Base-by-base conservation (phyloP, 345 rosid genomes). In the Arabis hirsuta region DNA sequence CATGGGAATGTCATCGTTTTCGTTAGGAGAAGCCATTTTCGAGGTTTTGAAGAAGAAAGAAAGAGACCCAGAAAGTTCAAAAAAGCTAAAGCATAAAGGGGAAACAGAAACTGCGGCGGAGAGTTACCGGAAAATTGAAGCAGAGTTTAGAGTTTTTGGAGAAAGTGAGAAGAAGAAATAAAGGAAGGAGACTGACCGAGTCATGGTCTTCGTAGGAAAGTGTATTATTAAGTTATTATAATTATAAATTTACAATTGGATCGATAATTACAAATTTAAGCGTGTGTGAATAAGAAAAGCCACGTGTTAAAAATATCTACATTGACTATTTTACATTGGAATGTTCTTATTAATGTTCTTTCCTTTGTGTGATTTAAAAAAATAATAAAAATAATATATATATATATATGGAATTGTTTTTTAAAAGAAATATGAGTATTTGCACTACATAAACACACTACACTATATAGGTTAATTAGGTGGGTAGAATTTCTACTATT, bases 1-100 rank as follows among this genome's bases (percentile, higher is more conserved):
- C 90, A 87, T 85, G 3, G 97, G 94, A 13, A 81, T 51, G 54
- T 85, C 88, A 77, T 89, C 92, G 69, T 79, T 90, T 11, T 89
- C 87, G 26, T 36, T 67, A 0, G 4, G 60, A 5, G 73, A 43
- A 72, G 50, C 69, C 69, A 46, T 73, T 47, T 8, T 39, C 41
- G 2, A 4, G 44, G 32, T 8, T 50, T 70, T 70, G 20, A 39
- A 24, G 57, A 50, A 47, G 41, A 43, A 24, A 55, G 7, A 38
- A 55, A 55, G 24, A 32, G 62, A 19, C 70, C 45, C 12, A 50
- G 56, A 3, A 20, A 20, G 34, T 36, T 36, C 3, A 56, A 8
- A 27, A 53, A 27, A 6, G 14, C 10, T 12, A 32, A 9, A 32
- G 13, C 22, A 9, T 20, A 59, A 36, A 56, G 14, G 27, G 11